Conservation (phyloP, 495 filamentous ascomycete species). For the Penicillium canariense region DNA sequence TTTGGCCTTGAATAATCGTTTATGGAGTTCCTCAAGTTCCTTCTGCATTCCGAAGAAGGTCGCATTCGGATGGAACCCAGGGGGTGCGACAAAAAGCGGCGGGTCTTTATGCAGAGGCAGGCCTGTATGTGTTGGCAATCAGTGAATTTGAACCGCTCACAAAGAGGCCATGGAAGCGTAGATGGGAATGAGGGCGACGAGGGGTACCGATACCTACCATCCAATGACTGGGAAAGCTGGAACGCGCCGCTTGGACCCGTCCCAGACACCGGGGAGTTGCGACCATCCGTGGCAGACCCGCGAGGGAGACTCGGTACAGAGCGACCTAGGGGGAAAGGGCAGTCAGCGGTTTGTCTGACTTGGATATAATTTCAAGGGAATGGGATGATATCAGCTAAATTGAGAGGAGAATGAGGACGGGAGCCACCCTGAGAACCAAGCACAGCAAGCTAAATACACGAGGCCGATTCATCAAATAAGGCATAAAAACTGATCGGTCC, state of each 20-base stretch:
- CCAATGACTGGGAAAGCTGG: slow-evolving; percentile 18
- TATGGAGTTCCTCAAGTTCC: slow-evolving; percentile 66
- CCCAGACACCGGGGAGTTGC: slow-evolving; percentile 27
- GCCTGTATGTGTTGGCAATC: not conserved
- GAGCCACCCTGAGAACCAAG: slow-evolving; percentile 19
- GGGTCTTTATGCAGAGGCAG: slow-evolving; percentile 16
- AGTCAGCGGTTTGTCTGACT: slow-evolving; percentile 39
- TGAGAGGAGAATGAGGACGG: slow-evolving; percentile 15
- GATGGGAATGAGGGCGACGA: not conserved
- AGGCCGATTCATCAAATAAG: not conserved
- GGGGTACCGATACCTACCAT: not conserved
- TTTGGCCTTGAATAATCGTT: slow-evolving; percentile 62
- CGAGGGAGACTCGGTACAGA: slow-evolving; percentile 14
- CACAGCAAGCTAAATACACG: slow-evolving; percentile 21
- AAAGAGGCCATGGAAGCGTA: too few relatives aligned
- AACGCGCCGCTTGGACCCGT: slow-evolving; percentile 22
- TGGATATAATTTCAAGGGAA: slow-evolving; percentile 10
- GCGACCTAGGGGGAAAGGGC: slow-evolving; percentile 23
- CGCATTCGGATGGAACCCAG: slow-evolving; percentile 74
- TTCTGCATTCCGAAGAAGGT: slow-evolving; percentile 73
- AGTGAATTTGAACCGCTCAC: not conserved
- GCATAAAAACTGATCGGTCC: not conserved
- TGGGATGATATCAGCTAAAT: slow-evolving; percentile 22
- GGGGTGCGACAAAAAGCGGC: slow-evolving; percentile 63
- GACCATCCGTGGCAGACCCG: slow-evolving; percentile 23